A percentile compares a stretch with the other conserved stretches of the same genome.
Conservation (phyloP, 1,284 basidiomycete species). For the Schizophyllum commune region DNA sequence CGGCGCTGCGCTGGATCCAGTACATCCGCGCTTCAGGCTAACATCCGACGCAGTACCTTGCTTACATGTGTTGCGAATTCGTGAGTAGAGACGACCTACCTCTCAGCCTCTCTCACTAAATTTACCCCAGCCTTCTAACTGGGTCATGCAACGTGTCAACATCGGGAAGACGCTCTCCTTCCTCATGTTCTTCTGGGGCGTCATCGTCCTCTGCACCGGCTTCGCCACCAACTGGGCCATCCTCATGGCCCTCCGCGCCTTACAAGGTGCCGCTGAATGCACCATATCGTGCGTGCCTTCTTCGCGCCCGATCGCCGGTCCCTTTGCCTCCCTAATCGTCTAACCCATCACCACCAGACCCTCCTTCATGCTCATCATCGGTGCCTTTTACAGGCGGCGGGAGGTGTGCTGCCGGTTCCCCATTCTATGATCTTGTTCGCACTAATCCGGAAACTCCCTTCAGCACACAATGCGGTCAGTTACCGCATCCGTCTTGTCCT, state of each 20-base stretch:
- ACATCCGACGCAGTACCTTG: not conserved
- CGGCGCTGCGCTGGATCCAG: too few relatives aligned
- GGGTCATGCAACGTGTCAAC: slow-evolving; percentile 9
- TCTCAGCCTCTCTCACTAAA: not conserved
- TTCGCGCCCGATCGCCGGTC: not conserved
- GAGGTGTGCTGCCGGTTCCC: slow-evolving; percentile 9
- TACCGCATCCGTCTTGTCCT: not conserved
- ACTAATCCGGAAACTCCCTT: not conserved
- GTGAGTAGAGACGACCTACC: not conserved
- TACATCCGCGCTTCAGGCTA: not conserved
- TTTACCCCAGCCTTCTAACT: slow-evolving; percentile 5
- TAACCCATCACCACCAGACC: not conserved
- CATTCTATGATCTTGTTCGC: not conserved
- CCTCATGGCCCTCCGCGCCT: slow-evolving; percentile 9
- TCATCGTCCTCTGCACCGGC: slow-evolving; percentile 7
- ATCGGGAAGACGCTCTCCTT: slow-evolving; percentile 9
- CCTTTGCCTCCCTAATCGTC: too few relatives aligned
- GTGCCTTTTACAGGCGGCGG: slow-evolving; percentile 9
- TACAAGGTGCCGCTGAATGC: slow-evolving; percentile 15
- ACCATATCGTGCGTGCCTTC: slow-evolving; percentile 6
- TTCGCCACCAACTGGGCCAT: slow-evolving; percentile 7
- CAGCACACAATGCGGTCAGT: not conserved
- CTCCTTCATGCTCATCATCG: slow-evolving; percentile 13
- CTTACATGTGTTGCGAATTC: not conserved
- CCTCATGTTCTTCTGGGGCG: slow-evolving; percentile 8